These are phyloP conservation scores for Mycena vitilis DNA, from an alignment of 768 basidiomycete genomes.

Conservation along the genomic window DNA sequence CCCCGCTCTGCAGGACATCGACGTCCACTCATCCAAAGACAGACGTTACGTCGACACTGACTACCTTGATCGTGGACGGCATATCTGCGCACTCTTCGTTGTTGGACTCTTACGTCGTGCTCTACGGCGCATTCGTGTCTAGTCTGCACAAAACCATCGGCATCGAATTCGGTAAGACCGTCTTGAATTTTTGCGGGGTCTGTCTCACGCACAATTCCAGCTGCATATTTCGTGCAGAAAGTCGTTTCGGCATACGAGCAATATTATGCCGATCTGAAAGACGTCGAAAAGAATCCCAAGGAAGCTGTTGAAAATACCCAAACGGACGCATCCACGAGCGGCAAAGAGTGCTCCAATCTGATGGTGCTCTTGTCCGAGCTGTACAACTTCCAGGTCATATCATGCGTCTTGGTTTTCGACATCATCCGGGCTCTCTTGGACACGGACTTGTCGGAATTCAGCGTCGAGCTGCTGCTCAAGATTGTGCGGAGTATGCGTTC, in stretches of 20 bases:
- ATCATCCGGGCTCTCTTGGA: conserved; percentile 81
- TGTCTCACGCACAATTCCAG: conserved; percentile 50
- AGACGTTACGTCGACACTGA: conserved; percentile 89
- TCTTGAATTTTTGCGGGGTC: neutral
- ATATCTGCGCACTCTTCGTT: conserved; percentile 85
- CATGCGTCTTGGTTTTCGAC: conserved; percentile 90
- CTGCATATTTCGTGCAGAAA: conserved; percentile 85
- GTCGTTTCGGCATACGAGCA: conserved; percentile 75
- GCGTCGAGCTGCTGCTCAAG: conserved; percentile 89
- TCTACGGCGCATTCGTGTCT: conserved; percentile 88
- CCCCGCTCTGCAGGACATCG: neutral
- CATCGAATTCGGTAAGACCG: conserved; percentile 84
- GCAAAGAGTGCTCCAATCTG: conserved; percentile 92
- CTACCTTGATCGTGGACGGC: conserved; percentile 79
- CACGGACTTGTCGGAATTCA: conserved; percentile 75
- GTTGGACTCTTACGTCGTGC: conserved; percentile 89
- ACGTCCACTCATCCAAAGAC: conserved; percentile 14
- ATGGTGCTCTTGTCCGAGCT: conserved; percentile 90
- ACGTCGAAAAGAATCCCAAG: conserved; percentile 15
- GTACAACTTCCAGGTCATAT: conserved; percentile 96
- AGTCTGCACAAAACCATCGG: conserved; percentile 85
- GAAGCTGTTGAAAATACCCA: conserved; percentile 32
- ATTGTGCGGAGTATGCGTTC: conserved; percentile 76
- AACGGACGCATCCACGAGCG: conserved; percentile 52
- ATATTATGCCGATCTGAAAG: conserved; percentile 55